Evolutionary conservation across 208 protist species (phyloP).

Genomic region (Leishmania gerbilli): DNA sequence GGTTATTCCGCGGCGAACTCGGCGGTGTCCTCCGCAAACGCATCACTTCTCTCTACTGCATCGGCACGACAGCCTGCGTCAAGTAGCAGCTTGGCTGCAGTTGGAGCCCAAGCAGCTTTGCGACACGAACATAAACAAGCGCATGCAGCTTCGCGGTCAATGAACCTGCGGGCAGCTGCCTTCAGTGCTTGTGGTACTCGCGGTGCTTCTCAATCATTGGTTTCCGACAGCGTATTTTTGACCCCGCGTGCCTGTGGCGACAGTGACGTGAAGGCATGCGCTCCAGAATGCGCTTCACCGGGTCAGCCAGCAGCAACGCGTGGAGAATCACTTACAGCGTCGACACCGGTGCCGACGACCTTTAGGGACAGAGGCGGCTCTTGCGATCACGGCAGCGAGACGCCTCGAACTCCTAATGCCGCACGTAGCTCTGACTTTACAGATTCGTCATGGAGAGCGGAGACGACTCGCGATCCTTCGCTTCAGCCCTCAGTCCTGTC

Average conservation of each 20-base stretch:
- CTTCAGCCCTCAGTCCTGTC: not conserved
- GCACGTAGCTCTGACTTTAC: not conserved
- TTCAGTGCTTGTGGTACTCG: not conserved
- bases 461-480: not conserved
- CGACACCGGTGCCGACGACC: not conserved
- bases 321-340: not conserved
- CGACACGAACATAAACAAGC: conserved; percentile 14
- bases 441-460: not conserved
- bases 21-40: not conserved
- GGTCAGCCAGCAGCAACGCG: not conserved
- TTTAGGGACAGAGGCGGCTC: too few relatives aligned
- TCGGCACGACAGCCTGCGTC: not conserved
- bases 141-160: not conserved
- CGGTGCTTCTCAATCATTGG: not conserved
- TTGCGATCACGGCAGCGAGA: not conserved
- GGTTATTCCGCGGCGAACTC: not conserved
- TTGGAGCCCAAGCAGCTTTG: conserved; percentile 20
- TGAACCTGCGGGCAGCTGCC: not conserved
- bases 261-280: too few relatives aligned
- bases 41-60: not conserved
- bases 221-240: not conserved
- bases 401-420: not conserved
- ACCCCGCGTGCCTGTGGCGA: not conserved
- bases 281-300: conserved; percentile 3
- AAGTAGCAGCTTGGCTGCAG: not conserved